These are phyloP conservation scores for Aspergillus sclerotioniger DNA, from an alignment of 495 filamentous ascomycete genomes.

Conservation along the genomic window DNA sequence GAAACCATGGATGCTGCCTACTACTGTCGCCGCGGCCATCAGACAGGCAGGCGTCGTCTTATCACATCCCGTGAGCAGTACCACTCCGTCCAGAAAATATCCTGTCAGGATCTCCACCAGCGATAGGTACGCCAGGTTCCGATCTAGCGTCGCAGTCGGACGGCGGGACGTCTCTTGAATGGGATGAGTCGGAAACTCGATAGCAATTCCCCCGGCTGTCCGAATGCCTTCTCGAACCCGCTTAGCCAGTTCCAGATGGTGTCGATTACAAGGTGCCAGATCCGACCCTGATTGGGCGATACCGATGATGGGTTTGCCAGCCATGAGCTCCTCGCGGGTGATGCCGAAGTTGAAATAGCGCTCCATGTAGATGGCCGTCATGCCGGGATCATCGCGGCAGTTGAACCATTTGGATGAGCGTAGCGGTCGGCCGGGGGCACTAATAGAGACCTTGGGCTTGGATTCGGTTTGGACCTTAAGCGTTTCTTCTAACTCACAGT, in stretches of 20 bases:
- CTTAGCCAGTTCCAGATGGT: not conserved
- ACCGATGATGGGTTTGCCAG: not conserved
- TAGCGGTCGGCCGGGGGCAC: not conserved
- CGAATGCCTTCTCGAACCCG: not conserved
- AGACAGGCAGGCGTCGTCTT: not conserved
- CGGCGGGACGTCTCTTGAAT: not conserved
- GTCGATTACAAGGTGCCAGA: not conserved
- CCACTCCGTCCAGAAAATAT: not conserved
- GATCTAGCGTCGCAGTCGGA: not conserved
- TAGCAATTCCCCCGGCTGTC: not conserved
- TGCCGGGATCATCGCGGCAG: not conserved
- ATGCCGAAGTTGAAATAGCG: not conserved
- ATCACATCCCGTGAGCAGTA: not conserved
- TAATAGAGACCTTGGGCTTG: not conserved
- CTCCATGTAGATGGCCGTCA: conserved; percentile 1
- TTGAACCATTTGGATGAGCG: not conserved
- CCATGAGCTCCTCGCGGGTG: not conserved
- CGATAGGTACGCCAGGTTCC: not conserved
- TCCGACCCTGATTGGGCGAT: not conserved
- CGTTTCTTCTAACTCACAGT: not conserved
- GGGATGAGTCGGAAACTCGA: not conserved
- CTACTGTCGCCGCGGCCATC: not conserved
- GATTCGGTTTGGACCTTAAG: not conserved
- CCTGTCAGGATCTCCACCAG: not conserved
- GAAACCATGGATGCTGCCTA: not conserved